Evolutionary conservation across 495 filamentous ascomycete species (phyloP).

Genomic region (Terfezia claveryi): DNA sequence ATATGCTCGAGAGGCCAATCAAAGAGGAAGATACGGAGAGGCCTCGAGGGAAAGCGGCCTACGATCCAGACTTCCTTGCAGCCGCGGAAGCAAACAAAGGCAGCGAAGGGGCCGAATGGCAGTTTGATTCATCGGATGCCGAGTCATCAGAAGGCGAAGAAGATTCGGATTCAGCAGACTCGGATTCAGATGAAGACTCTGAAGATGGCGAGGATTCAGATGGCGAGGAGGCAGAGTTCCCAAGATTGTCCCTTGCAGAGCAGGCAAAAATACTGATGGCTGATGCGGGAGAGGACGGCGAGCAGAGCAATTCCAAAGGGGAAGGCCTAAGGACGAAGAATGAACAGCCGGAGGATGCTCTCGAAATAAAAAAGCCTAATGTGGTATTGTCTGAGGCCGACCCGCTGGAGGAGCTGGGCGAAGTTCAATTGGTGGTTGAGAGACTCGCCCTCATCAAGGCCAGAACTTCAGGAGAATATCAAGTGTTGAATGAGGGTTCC

Average conservation of each 20-base stretch:
- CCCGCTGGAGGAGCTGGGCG: conserved; percentile 50
- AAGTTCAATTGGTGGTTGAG: conserved; percentile 49
- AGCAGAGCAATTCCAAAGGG: conserved; percentile 33
- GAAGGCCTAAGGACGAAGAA: conserved; percentile 46
- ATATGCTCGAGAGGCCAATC: not conserved
- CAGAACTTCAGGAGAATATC: conserved; percentile 52
- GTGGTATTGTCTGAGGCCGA: conserved; percentile 50
- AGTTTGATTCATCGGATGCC: conserved; percentile 11
- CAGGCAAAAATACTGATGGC: not conserved
- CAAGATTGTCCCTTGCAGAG: not conserved
- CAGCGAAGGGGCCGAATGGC: conserved; percentile 40
- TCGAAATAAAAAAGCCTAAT: conserved; percentile 40
- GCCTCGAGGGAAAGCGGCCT: not conserved
- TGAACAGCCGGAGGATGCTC: conserved; percentile 42
- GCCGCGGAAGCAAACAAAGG: conserved; percentile 28
- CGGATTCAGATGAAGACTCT: not conserved
- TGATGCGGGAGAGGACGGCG: conserved; percentile 28
- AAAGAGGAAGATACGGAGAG: conserved; percentile 15
- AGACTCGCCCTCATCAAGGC: conserved; percentile 59
- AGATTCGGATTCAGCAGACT: not conserved
- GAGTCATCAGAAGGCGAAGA: not conserved
- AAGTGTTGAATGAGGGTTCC: conserved; percentile 63
- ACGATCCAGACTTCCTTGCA: conserved; percentile 21
- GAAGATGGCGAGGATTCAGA: not conserved
- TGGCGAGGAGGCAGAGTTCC: not conserved